Conservation (phyloP, 257 asterid genomes). For the Pogostemon cablin region DNA sequence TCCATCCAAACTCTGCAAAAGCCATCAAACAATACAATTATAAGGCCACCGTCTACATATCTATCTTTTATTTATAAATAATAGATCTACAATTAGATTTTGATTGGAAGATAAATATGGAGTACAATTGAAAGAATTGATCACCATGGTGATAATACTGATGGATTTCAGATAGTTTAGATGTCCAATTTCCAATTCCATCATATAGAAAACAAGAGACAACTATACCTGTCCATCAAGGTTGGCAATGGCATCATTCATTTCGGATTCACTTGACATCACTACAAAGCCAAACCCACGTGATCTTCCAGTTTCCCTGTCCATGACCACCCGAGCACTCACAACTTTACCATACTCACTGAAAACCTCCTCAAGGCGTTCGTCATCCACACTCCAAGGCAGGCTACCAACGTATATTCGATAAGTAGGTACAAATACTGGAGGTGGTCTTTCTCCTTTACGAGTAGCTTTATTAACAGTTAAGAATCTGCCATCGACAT, state of each 20-base stretch:
- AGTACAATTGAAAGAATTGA: background rate
- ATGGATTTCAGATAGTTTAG: background rate
- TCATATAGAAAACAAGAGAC: background rate
- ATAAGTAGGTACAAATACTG: slow-evolving; percentile 50
- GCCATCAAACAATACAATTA: slow-evolving; percentile 7
- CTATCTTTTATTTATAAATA: background rate
- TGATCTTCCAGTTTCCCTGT: slow-evolving; percentile 80
- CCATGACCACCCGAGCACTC: slow-evolving; percentile 75
- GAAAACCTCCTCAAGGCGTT: slow-evolving; percentile 73
- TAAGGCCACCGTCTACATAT: background rate
- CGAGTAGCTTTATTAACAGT: slow-evolving; percentile 86
- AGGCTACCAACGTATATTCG: slow-evolving; percentile 88
- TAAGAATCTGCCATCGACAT: slow-evolving; percentile 67
- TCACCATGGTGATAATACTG: background rate
- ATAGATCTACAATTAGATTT: background rate
- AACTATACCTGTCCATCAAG: slow-evolving; percentile 83
- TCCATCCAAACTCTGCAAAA: slow-evolving; percentile 55
- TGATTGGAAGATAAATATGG: slow-evolving; percentile 1
- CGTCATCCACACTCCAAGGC: slow-evolving; percentile 79
- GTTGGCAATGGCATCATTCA: slow-evolving; percentile 80
- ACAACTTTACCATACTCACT: slow-evolving; percentile 83
- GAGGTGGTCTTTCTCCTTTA: slow-evolving; percentile 71
- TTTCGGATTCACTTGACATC: slow-evolving; percentile 79
- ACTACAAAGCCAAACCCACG: slow-evolving; percentile 94
- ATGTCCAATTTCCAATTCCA: background rate